Percentiles rank a stretch among this genome's conserved stretches.
Evolutionary conservation across 441 rosid species (phyloP).

Genomic region (Flueggea neowawraea): DNA sequence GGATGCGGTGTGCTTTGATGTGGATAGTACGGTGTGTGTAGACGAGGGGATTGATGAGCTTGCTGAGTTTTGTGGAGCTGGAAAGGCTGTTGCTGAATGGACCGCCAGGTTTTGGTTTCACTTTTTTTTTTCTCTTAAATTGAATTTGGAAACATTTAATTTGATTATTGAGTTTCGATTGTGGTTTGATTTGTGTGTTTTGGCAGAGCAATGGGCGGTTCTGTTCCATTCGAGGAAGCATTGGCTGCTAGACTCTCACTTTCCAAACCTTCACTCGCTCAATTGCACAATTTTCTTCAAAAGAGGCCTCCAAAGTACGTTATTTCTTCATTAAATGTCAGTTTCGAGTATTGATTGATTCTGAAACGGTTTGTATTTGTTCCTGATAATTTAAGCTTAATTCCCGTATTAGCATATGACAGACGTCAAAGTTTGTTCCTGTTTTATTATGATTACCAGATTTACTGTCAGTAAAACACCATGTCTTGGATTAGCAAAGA

Average conservation of each 20-base stretch:
- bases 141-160: constrained; percentile 8
- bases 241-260: constrained; percentile 83
- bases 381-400: no score
- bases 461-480: no score
- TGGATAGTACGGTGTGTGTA: constrained; percentile 94
- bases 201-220: constrained; percentile 96
- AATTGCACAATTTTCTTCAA: constrained; percentile 75
- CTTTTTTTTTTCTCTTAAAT: constrained; percentile 1
- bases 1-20: constrained; percentile 95
- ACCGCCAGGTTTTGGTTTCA: constrained; percentile 73
- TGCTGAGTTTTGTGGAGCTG: constrained; percentile 98
- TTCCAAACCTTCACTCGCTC: constrained; percentile 78
- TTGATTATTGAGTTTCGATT: neutral
- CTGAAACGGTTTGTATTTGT: neutral
- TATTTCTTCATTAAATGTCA: constrained; percentile 7
- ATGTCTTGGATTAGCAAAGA: no score
- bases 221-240: constrained; percentile 94
- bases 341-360: neutral
- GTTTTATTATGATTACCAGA: no score
- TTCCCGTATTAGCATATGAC: no score
- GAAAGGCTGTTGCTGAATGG: constrained; percentile 98
- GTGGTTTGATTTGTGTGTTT: constrained; percentile 6
- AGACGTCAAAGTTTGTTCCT: no score
- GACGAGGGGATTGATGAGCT: constrained; percentile 99
- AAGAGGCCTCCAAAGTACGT: constrained; percentile 78